Evolutionary conservation across 2,329 filamentous ascomycete species (phyloP).

Genomic region (Talaromyces sp.): DNA sequence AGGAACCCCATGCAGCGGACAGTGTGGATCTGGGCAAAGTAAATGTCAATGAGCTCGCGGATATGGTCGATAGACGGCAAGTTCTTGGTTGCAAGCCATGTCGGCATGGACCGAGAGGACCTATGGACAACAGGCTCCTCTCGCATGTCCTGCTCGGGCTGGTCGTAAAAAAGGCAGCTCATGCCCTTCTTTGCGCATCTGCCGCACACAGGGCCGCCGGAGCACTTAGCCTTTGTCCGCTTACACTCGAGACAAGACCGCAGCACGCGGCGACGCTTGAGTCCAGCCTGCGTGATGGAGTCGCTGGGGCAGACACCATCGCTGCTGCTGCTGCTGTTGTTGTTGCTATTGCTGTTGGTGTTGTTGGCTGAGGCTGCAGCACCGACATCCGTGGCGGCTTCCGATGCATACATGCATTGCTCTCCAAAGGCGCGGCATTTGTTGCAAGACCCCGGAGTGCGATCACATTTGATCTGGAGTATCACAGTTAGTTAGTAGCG

Average conservation of each 20-base stretch:
- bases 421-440: constrained; percentile 8
- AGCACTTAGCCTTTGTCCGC: constrained; percentile 8
- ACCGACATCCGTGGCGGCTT: constrained; percentile 1
- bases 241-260: constrained; percentile 8
- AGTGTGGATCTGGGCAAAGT: constrained; percentile 7
- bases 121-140: not conserved
- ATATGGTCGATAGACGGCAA: constrained; percentile 1
- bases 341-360: not conserved
- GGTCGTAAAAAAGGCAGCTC: constrained; percentile 4
- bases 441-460: constrained; percentile 6
- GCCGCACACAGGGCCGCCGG: constrained; percentile 1
- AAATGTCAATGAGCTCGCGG: constrained; percentile 6
- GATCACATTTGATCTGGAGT: constrained; percentile 7
- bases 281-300: constrained; percentile 7
- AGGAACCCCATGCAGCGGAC: constrained; percentile 8
- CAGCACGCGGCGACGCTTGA: constrained; percentile 5
- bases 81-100: constrained; percentile 2
- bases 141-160: not conserved
- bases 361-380: not conserved
- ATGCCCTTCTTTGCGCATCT: constrained; percentile 3
- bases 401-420: constrained; percentile 3
- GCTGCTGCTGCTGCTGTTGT: not conserved
- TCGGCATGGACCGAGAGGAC: constrained; percentile 3
- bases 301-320: not conserved
- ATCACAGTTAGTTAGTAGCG: not conserved